These are phyloP conservation scores for Chrysoporthe puriensis DNA, from an alignment of 2,329 filamentous ascomycete genomes.

Conservation along the genomic window DNA sequence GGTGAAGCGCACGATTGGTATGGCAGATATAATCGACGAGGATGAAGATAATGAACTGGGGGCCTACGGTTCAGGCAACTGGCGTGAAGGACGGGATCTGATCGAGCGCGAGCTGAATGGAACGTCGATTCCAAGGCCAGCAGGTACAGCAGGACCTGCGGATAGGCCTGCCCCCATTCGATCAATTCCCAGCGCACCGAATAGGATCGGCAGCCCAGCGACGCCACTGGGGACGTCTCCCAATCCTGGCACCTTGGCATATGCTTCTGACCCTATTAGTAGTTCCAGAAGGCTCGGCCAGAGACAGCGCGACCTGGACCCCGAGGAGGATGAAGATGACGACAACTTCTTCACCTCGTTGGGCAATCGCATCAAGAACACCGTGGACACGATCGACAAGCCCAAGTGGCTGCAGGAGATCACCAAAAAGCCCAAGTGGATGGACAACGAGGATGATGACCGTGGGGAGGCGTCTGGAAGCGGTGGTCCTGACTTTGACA, in stretches of 20 bases:
- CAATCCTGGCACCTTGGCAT: conserved; percentile 29
- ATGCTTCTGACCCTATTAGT: conserved; percentile 31
- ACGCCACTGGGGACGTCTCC: conserved; percentile 51
- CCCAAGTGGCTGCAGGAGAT: conserved; percentile 83
- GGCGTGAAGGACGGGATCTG: conserved; percentile 88
- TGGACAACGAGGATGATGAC: conserved; percentile 62
- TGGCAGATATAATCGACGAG: conserved; percentile 78
- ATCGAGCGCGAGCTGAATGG: conserved; percentile 85
- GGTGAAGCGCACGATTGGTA: conserved; percentile 76
- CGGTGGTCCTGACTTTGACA: conserved; percentile 43
- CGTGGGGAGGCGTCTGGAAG: conserved; percentile 34
- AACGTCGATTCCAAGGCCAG: conserved; percentile 53
- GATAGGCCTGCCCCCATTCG: conserved; percentile 50
- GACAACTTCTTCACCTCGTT: conserved; percentile 85
- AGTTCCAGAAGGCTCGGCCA: conserved; percentile 38
- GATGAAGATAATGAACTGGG: conserved; percentile 66
- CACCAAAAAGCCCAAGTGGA: conserved; percentile 79
- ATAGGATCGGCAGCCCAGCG: conserved; percentile 41
- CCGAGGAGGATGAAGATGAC: conserved; percentile 52
- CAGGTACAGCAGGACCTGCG: conserved; percentile 27
- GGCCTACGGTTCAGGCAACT: conserved; percentile 77
- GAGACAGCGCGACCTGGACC: conserved; percentile 32
- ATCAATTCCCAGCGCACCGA: conserved; percentile 49
- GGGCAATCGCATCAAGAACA: conserved; percentile 86
- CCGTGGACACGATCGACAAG: conserved; percentile 79